Base-by-base conservation (phyloP, 257 asterid genomes). In the Marsdenia floribunda region DNA sequence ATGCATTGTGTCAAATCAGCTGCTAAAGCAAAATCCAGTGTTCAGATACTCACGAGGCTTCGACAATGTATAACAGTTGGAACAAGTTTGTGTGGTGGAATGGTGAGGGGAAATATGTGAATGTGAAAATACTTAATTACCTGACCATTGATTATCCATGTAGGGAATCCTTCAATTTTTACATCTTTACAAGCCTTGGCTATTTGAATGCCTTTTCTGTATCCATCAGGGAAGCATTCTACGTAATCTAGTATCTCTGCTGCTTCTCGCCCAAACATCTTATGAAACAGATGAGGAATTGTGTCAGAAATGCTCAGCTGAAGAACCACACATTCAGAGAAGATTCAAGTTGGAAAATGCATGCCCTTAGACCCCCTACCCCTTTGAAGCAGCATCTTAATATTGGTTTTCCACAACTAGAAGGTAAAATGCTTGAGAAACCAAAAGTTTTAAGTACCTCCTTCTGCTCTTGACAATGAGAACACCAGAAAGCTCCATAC, bases 401-500 rank as follows among this genome's bases (percentile, higher is more conserved):
- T 5, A 47, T 37, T 65, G 70, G 5, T 65, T 37, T 37, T 65
- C 21, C 26, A 18, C 6, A 16, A 37, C 29, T 65, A 65, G 38
- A 64, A 14, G 13, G 47, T 64, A 5, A 5, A 16, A 9, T 6
- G 40, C 49, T 65, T 18, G 49, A 65, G 15, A 70, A 13, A 70
- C 60, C 8, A 53, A 29, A 68, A 57, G n/a, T 24, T 47, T 47
- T 6, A 53, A 35, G 60, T 87, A 93, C 98, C 96, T 91, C 86
- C 78, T 87, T 90, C 86, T 93, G 98, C 54, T 88, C 88, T 82
- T 72, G 80, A 80, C 98, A 93, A 80, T 91, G 98, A 40, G 97
- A 87, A 82, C 97, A 91, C 98, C 98, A 93, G 85, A 93, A 93
- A 77, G 97, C 97, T 77, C 98, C 97, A 78, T 90, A 93, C 69